Base-by-base conservation (phyloP, 73 alveolate species). In the Tetrahymena elliotti region DNA sequence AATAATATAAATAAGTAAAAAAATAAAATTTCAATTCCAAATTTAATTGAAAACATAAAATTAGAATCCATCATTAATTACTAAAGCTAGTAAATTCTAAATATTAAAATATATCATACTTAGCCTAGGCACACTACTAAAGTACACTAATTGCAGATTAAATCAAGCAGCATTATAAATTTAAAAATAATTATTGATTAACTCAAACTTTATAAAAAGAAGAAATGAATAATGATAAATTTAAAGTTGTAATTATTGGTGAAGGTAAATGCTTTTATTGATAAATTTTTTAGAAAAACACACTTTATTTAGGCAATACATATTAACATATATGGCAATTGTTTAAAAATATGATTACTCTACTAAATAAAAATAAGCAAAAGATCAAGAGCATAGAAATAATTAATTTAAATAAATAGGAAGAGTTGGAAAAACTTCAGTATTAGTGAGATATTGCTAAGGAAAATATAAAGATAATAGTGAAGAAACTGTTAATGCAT, bases 351-450 rank as follows among this genome's bases (percentile, higher is more conserved):
- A 41, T 41, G 9, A n/a, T n/a, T n/a, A n/a, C n/a, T n/a, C n/a
- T n/a, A n/a, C n/a, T n/a, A n/a, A n/a, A n/a, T n/a, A n/a, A n/a
- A n/a, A n/a, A n/a, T n/a, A n/a, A n/a, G n/a, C n/a, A n/a, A n/a
- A n/a, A n/a, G n/a, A n/a, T n/a, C n/a, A n/a, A n/a, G n/a, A n/a
- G n/a, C n/a, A n/a, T 12, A 41, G 16, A 41, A 41, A 4, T 2
- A 12, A 10, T 7, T 41, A 41, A 41, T 41, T 41, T 41, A 41
- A 41, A 41, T 41, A 41, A 18, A 33, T 39, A 94, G 99, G 99
- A 31, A 93, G 99, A 94, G 99, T 98, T 12, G 99, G 99, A 12
- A 98, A 98, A 94, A 98, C 99, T 16, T 97, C 98, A 20, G 84
- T 98, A 83, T 97, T 98, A 47, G 93, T 97, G 24, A 52, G 98